Percentiles rank a stretch among this genome's conserved stretches.
Evolutionary conservation across 2,329 filamentous ascomycete genomes (phyloP).

Genomic region (Lojkania enalia): DNA sequence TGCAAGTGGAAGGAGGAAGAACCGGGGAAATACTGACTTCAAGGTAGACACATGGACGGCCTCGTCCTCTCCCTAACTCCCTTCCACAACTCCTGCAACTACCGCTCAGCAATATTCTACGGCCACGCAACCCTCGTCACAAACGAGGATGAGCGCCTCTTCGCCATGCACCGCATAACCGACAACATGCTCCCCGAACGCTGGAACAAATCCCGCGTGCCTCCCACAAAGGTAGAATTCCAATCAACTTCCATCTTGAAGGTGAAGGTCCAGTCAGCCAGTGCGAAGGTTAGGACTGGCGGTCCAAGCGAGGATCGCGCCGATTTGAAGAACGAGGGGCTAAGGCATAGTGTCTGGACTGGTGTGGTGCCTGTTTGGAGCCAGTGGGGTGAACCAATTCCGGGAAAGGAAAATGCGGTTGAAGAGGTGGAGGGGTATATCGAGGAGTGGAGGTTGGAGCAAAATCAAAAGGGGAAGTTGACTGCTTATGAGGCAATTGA

Average conservation of each 20-base stretch:
- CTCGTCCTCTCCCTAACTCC: constrained; percentile 40
- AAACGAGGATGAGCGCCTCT: constrained; percentile 26
- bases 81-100: constrained; percentile 44
- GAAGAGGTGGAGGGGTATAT: constrained; percentile 65
- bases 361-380: constrained; percentile 42
- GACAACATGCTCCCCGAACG: constrained; percentile 37
- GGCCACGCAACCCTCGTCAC: constrained; percentile 34
- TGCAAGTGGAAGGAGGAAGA: too few relatives aligned
- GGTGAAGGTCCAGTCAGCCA: constrained; percentile 32
- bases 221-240: constrained; percentile 35
- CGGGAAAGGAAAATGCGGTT: constrained; percentile 45
- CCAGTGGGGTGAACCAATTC: constrained; percentile 37
- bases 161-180: constrained; percentile 38
- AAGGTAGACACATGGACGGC: constrained; percentile 32
- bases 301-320: constrained; percentile 39
- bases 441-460: constrained; percentile 38
- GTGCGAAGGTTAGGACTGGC: constrained; percentile 38
- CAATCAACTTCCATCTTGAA: constrained; percentile 32
- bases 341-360: constrained; percentile 36
- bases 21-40: too few relatives aligned
- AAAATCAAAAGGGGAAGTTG: constrained; percentile 26
- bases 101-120: constrained; percentile 35
- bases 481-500: constrained; percentile 30
- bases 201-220: constrained; percentile 36
- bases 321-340: constrained; percentile 32